Evolutionary conservation across 495 filamentous ascomycete species (phyloP).

Genomic region (Penicillium angulare): DNA sequence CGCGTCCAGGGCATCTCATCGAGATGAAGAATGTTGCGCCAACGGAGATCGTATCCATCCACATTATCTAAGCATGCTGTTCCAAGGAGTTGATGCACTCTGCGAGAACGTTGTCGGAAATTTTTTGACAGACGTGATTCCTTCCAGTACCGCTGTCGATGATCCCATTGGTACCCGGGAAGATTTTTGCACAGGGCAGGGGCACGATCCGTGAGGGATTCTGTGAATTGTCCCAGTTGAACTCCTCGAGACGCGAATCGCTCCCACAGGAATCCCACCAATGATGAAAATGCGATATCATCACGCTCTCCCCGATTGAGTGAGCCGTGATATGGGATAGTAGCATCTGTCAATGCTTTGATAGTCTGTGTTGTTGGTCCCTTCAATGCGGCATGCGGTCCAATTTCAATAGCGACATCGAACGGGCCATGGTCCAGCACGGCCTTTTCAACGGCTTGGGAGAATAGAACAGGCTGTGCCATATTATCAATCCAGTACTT

Average conservation of each 20-base stretch:
- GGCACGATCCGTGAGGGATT: too few species aligned
- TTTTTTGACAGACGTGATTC: background rate
- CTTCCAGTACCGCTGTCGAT: background rate
- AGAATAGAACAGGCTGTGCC: background rate
- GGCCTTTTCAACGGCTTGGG: background rate
- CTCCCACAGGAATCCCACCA: background rate
- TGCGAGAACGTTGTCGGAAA: too few species aligned
- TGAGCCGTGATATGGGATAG: background rate
- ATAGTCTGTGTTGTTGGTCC: background rate
- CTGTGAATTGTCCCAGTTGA: too few species aligned
- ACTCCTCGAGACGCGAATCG: too few species aligned
- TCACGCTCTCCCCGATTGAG: background rate
- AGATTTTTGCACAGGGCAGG: background rate
- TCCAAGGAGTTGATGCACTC: too few species aligned
- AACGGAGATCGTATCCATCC: background rate
- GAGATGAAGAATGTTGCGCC: background rate
- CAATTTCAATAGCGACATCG: conserved; percentile 8
- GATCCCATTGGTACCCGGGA: background rate
- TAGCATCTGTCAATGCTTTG: background rate
- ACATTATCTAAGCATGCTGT: too few species aligned
- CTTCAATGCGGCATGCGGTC: conserved; percentile 15
- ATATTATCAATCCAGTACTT: conserved; percentile 6
- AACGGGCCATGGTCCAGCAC: background rate
- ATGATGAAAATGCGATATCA: background rate
- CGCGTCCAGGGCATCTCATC: background rate